Conservation (phyloP, 768 basidiomycete genomes). For the Pulveroboletus sp. region DNA sequence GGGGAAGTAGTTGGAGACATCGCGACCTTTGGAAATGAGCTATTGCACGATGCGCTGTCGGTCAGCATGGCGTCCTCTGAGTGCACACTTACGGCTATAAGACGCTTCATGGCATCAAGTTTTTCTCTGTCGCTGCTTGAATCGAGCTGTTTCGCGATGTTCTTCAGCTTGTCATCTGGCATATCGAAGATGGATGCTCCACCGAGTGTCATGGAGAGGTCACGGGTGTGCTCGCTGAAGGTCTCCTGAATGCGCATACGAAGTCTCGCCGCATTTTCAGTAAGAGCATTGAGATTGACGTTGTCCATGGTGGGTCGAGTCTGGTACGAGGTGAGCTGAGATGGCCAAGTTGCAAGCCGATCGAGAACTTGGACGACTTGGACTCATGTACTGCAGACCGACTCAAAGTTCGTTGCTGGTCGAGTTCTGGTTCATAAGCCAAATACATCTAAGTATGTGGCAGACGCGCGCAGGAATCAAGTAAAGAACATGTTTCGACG, state of each 20-base stretch:
- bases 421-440: neutral
- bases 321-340: neutral
- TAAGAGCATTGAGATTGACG: slow-evolving; percentile 39
- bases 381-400: slow-evolving; percentile 2
- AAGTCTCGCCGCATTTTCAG: slow-evolving; percentile 80
- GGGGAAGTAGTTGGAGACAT: slow-evolving; percentile 91
- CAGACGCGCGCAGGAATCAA: neutral
- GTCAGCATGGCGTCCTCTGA: neutral
- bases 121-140: slow-evolving; percentile 86
- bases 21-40: slow-evolving; percentile 90
- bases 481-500: neutral
- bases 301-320: slow-evolving; percentile 26
- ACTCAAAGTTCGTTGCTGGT: neutral
- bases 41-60: slow-evolving; percentile 27
- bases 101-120: slow-evolving; percentile 90
- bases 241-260: slow-evolving; percentile 82
- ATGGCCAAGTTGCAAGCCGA: neutral
- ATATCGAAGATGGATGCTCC: slow-evolving; percentile 57
- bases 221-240: slow-evolving; percentile 74
- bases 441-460: neutral
- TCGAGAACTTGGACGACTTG: slow-evolving; percentile 1
- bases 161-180: slow-evolving; percentile 75
- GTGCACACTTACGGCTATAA: slow-evolving; percentile 72
- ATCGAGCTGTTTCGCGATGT: slow-evolving; percentile 84
- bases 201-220: slow-evolving; percentile 56